Conservation (phyloP, 225 moss, liverwort and hornwort genomes). For the Pseudisothecium myosuroides region DNA sequence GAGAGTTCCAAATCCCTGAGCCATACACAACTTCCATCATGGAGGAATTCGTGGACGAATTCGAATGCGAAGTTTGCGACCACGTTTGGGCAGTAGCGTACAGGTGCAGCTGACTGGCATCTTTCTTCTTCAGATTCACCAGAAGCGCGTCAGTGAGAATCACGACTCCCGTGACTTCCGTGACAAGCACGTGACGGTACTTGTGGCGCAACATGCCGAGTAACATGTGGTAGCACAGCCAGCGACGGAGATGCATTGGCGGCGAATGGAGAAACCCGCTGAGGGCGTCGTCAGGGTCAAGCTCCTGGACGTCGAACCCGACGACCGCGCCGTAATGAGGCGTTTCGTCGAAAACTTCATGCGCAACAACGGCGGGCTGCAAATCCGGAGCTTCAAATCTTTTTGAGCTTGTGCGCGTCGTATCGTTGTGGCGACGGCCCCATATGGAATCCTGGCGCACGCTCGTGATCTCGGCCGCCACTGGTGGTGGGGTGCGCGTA, state of each 20-base stretch:
- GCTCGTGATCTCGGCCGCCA: background rate
- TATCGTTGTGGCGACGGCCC: background rate
- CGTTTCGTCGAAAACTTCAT: background rate
- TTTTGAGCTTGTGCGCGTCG: background rate
- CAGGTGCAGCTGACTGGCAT: slow-evolving; percentile 20
- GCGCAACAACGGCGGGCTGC: background rate
- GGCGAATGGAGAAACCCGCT: slow-evolving; percentile 23
- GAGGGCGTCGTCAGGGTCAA: slow-evolving; percentile 24
- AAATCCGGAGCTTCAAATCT: background rate
- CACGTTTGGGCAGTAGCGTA: slow-evolving; percentile 4
- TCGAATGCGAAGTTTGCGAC: background rate
- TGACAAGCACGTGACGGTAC: slow-evolving; percentile 30
- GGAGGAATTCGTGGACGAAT: background rate
- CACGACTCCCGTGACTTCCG: slow-evolving; percentile 18
- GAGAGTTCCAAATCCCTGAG: slow-evolving; percentile 2
- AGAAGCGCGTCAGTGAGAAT: slow-evolving; percentile 4
- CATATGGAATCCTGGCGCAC: slow-evolving; percentile 10
- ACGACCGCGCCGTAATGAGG: slow-evolving; percentile 17
- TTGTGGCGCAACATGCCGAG: slow-evolving; percentile 31
- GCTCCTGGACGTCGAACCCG: slow-evolving; percentile 38
- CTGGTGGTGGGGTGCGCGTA: background rate
- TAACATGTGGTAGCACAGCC: slow-evolving; percentile 37
- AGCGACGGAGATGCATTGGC: slow-evolving; percentile 15
- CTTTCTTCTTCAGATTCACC: slow-evolving; percentile 14
- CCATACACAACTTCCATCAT: slow-evolving; percentile 24